Conservation (phyloP, 2,329 filamentous ascomycete species). For the Claviceps digitariae region DNA sequence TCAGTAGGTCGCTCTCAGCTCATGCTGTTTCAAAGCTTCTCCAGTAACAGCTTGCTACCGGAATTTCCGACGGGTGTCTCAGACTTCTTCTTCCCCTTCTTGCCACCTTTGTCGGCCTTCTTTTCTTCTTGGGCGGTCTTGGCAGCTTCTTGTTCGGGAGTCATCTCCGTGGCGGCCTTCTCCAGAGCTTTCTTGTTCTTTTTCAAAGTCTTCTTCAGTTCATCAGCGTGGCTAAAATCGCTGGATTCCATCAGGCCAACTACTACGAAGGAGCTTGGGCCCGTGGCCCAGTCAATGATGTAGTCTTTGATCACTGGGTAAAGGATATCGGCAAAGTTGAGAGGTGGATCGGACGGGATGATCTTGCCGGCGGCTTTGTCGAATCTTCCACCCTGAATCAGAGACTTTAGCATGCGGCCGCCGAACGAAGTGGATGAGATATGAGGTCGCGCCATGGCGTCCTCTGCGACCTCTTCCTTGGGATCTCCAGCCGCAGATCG, state of each 20-base stretch:
- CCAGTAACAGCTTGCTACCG: conserved; percentile 47
- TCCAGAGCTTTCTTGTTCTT: conserved; percentile 60
- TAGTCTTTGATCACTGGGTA: conserved; percentile 67
- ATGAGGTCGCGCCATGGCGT: conserved; percentile 33
- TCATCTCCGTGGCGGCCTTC: conserved; percentile 50
- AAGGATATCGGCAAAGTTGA: conserved; percentile 70
- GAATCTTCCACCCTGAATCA: conserved; percentile 81
- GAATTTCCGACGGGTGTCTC: conserved; percentile 42
- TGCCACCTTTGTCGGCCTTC: conserved; percentile 28
- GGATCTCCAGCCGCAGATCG: conserved; percentile 46
- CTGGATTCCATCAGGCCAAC: conserved; percentile 66
- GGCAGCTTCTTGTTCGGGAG: conserved; percentile 35
- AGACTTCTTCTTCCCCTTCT: conserved; percentile 29
- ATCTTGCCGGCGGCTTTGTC: conserved; percentile 61
- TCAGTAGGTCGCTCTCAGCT: not conserved
- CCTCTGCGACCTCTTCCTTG: conserved; percentile 25
- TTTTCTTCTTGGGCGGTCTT: conserved; percentile 34
- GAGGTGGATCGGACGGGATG: conserved; percentile 56
- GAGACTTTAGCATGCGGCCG: conserved; percentile 77
- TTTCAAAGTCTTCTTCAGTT: conserved; percentile 56
- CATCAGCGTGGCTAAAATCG: conserved; percentile 52
- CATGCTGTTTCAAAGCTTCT: conserved; percentile 31
- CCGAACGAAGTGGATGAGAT: conserved; percentile 48
- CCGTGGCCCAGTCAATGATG: conserved; percentile 71
- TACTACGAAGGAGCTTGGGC: conserved; percentile 74